These are phyloP conservation scores for Ascochyta lentis DNA, from an alignment of 2,329 filamentous ascomycete genomes.

Conservation along the genomic window DNA sequence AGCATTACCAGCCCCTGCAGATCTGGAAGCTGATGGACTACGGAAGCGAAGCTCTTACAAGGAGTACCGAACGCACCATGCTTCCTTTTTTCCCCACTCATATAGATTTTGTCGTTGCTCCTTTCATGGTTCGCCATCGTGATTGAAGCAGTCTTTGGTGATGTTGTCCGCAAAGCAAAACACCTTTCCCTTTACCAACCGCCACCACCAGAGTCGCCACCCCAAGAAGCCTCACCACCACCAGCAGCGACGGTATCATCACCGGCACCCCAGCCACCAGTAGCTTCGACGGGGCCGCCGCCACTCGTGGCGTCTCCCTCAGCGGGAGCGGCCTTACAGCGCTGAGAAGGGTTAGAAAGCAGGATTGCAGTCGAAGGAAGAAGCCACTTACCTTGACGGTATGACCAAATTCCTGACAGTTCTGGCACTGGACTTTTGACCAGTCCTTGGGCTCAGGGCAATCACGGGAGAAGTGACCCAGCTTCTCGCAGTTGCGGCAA, in stretches of 20 bases:
- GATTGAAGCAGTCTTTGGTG: background rate
- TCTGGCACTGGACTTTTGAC: slow-evolving; percentile 56
- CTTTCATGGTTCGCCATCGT: background rate
- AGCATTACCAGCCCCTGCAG: no score
- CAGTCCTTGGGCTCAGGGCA: slow-evolving; percentile 65
- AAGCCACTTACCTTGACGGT: slow-evolving; percentile 37
- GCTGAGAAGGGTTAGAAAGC: slow-evolving; percentile 28
- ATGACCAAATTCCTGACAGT: slow-evolving; percentile 53
- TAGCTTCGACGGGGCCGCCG: slow-evolving; percentile 23
- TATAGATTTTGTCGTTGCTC: background rate
- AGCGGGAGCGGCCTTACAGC: slow-evolving; percentile 40
- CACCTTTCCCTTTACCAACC: slow-evolving; percentile 2
- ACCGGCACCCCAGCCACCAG: slow-evolving; percentile 18
- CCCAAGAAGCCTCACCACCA: slow-evolving; percentile 31
- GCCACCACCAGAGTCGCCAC: slow-evolving; percentile 11
- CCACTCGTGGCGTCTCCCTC: slow-evolving; percentile 26
- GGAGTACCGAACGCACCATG: no score
- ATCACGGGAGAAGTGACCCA: slow-evolving; percentile 65
- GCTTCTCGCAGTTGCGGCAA: slow-evolving; percentile 69
- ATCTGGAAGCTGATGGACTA: no score
- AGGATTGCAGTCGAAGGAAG: background rate
- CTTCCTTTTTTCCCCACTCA: no score
- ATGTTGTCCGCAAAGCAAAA: no score
- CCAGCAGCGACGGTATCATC: slow-evolving; percentile 15
- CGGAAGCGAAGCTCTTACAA: no score